phyloP scores from a whole-genome alignment of 768 basidiomycete species.

The Mrakia frigida region DNA sequence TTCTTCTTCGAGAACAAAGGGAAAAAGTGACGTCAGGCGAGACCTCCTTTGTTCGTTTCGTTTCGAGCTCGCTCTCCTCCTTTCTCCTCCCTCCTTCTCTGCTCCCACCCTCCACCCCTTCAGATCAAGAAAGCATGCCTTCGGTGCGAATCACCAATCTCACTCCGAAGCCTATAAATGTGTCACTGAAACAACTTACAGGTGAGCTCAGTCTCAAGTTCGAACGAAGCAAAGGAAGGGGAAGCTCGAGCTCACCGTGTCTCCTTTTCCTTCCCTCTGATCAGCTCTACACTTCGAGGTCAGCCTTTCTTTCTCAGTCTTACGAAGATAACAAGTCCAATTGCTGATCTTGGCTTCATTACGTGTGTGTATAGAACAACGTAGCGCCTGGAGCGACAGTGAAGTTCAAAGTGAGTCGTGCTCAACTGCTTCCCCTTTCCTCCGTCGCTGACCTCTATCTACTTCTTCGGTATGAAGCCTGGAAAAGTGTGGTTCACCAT shows the following conservation, averaged over 20 bases:
- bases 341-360: neutral
- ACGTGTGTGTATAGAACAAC: neutral
- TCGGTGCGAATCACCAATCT: conserved; percentile 26
- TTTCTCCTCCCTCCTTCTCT: neutral
- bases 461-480: neutral
- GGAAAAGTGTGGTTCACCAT: conserved; percentile 31
- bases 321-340: too few species aligned
- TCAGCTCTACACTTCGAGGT: conserved; percentile 30
- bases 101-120: neutral
- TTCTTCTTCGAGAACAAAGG: neutral
- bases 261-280: too few species aligned
- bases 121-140: conserved; percentile 8
- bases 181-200: conserved; percentile 27
- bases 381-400: conserved; percentile 10
- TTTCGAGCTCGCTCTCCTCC: neutral
- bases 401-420: conserved; percentile 17
- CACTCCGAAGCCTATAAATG: neutral
- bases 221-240: neutral
- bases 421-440: neutral
- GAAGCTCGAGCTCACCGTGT: neutral
- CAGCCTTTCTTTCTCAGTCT: neutral
- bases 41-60: neutral
- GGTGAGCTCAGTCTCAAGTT: neutral
- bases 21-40: neutral
- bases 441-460: neutral